Base-by-base conservation (phyloP, 2,329 filamentous ascomycete species). In the Epichloe sylvatica region DNA sequence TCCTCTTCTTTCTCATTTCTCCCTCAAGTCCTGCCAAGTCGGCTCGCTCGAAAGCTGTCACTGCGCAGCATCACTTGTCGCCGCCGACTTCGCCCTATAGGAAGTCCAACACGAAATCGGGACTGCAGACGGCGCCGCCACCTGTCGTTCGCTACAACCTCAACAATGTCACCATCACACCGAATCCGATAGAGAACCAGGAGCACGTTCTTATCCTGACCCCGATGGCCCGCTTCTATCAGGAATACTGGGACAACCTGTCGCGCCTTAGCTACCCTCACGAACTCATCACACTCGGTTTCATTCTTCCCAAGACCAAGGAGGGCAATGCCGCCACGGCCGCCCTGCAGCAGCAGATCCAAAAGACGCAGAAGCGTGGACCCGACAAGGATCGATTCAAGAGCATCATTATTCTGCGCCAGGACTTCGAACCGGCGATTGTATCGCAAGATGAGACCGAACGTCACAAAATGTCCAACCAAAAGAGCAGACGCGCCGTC, bases 241-340 rank as follows among this genome's bases (percentile, higher is more conserved):
- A 86, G 59, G 82, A 78, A 57, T 98, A 97, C 72, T 98, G 92
- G 91, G 84, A 94, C 65, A 98, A 97, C 60, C 74, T 98, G 30
- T 66, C 90, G 57, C 80, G 80, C 63, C 76, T 98, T 50, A 77
- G 70, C 60, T 98, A 97, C 65, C 92, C 92, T 3, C 92, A 96
- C 69, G 86, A 95, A 52, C 79, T 97, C 55, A 94, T 98, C 62
- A 94, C 88, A 1, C 75, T 98, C 30, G 92, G 88, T 38, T 98
- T 97, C 70, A 97, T 98, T 62, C 82, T 95, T 30, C 92, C 92
- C 47, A 94, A 94, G 70, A 94, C 83, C 45, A 85, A 84, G 62
- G 90, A 96, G 58, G 92, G 92, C 52, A 94, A 97, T 66, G 74
- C 81, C 30, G 92, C 92, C 3, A 92, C 89, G 15, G 71, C 81